Evolutionary conservation across 2,329 filamentous ascomycete genomes (phyloP).

Genomic region (Chaetomium sp.): DNA sequence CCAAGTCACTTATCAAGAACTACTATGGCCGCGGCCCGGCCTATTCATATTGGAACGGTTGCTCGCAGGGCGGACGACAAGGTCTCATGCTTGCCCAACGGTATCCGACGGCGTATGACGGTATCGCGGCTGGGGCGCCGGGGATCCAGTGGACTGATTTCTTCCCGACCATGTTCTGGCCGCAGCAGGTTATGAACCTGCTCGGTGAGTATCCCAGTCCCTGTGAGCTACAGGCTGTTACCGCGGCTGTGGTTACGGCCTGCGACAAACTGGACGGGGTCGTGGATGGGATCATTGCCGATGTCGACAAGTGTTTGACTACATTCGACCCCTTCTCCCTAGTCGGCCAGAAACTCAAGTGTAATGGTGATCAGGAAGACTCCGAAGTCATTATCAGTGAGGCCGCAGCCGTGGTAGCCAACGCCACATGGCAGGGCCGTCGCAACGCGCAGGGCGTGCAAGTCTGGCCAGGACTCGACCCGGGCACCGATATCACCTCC

Average conservation of each 20-base stretch:
- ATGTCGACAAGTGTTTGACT: constrained; percentile 30
- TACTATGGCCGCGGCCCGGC: constrained; percentile 41
- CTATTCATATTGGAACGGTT: constrained; percentile 49
- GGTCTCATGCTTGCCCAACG: constrained; percentile 44
- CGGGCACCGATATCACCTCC: constrained; percentile 10
- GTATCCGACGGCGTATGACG: constrained; percentile 49
- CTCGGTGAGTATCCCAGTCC: constrained; percentile 29
- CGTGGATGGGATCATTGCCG: constrained; percentile 37
- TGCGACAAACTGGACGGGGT: constrained; percentile 41
- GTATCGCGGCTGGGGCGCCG: constrained; percentile 42
- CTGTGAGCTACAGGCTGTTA: constrained; percentile 34
- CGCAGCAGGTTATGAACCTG: constrained; percentile 30
- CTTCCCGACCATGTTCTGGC: constrained; percentile 18
- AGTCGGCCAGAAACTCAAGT: constrained; percentile 22
- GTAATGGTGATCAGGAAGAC: constrained; percentile 7
- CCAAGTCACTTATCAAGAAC: constrained; percentile 40
- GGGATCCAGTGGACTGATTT: constrained; percentile 35
- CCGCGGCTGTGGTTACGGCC: constrained; percentile 31
- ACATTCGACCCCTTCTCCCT: constrained; percentile 26
- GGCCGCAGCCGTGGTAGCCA: constrained; percentile 10
- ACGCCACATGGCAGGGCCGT: constrained; percentile 14
- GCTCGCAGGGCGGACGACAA: constrained; percentile 50
- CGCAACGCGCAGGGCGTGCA: constrained; percentile 1
- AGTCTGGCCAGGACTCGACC: constrained; percentile 17
- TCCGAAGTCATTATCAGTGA: neutral